phyloP scores from a whole-genome alignment of 2,329 filamentous ascomycete genomes.

The Epichloe brachyelytri region DNA sequence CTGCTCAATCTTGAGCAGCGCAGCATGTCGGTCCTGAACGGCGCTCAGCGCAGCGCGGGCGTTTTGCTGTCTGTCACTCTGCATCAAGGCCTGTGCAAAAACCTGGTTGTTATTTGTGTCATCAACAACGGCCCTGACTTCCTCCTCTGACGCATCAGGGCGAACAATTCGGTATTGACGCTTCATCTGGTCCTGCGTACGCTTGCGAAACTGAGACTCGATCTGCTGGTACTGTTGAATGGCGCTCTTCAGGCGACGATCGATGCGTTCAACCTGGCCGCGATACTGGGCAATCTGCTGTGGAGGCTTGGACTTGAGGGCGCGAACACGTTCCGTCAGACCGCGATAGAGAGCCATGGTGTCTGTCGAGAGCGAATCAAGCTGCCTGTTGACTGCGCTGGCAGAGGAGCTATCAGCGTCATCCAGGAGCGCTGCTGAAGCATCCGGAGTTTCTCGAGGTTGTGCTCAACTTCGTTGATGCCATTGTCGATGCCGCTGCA shows the following conservation, averaged over 20 bases:
- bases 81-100: conserved; percentile 77
- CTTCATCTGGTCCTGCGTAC: conserved; percentile 70
- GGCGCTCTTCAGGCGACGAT: conserved; percentile 65
- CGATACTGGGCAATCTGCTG: conserved; percentile 60
- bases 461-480: conserved; percentile 60
- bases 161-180: conserved; percentile 84
- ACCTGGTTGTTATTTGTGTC: conserved; percentile 69
- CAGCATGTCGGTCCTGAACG: conserved; percentile 70
- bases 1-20: conserved; percentile 82
- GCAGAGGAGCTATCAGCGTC: conserved; percentile 60
- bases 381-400: conserved; percentile 51
- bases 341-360: conserved; percentile 75
- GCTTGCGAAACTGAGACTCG: conserved; percentile 69
- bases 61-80: conserved; percentile 68
- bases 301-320: conserved; percentile 71
- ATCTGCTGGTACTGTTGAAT: conserved; percentile 72
- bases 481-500: conserved; percentile 68
- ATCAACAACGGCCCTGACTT: conserved; percentile 63
- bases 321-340: conserved; percentile 66
- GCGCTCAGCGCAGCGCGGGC: conserved; percentile 67
- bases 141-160: conserved; percentile 64
- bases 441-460: conserved; percentile 57
- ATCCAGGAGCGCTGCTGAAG: conserved; percentile 61
- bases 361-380: conserved; percentile 62
- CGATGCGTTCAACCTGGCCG: conserved; percentile 68